Base-by-base conservation (phyloP, 176 grass and related monocot genomes). In the Triticum turgidum region DNA sequence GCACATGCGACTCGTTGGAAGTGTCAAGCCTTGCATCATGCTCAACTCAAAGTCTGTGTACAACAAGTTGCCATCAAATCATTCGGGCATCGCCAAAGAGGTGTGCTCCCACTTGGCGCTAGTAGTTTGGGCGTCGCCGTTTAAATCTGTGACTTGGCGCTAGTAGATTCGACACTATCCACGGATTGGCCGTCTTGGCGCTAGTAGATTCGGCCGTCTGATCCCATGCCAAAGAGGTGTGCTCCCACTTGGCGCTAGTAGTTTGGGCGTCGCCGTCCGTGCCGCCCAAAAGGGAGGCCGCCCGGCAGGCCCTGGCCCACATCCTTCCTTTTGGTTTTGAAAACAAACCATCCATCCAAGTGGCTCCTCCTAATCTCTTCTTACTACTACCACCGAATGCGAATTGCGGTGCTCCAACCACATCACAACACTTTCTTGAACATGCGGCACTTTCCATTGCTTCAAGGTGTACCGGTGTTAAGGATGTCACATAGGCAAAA, bases 251-350 rank as follows among this genome's bases (percentile, higher is more conserved):
- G 21, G 61, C 14, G 18, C 78, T n/a, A 68, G 89, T 69, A 20
- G 69, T 24, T 81, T 69, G 89, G 69, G 81, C 58, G 85, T 92
- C 83, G 82, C 68, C 89, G 89, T 90, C 90, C 27, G 18, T 95
- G 90, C 82, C 49, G 85, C 20, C 93, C 93, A 86, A 74, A 54
- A 41, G 77, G 85, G 90, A 86, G 88, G 82, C 93, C 90, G 44
- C 65, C 87, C 90, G 85, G 49, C 93, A 94, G 81, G 2, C 32
- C 84, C n/a, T 90, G 75, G 3, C 85, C 90, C 85, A 71, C 90
- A 2, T 25, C 61, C 72, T 49, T 75, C 13, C 13, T 51, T 27
- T 75, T 71, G 22, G 3, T 51, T 73, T 8, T 73, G 11, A 27
- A 73, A 73, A 25, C 70, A 73, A 25, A 25, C 34, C 34, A 52